Evolutionary conservation across 805 yeast species (phyloP).

Genomic region (Kuraishia ogatae): DNA sequence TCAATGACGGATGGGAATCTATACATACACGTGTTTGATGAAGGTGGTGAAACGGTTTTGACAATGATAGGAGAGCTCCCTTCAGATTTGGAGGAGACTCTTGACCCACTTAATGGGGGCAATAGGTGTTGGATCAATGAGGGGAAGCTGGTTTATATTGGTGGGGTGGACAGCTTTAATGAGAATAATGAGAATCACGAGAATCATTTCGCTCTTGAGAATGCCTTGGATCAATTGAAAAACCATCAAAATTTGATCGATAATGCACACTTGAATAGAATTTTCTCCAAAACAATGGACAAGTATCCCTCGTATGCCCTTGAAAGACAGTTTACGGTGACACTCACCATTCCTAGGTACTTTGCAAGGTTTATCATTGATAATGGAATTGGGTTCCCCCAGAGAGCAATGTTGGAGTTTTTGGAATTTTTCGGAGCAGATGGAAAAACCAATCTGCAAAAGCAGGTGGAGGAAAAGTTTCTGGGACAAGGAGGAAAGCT

Average conservation of each 20-base stretch:
- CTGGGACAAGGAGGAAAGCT: not conserved
- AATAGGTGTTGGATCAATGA: conserved; percentile 47
- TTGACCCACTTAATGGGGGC: conserved; percentile 33
- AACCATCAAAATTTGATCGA: not conserved
- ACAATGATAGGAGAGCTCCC: conserved; percentile 38
- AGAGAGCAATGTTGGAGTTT: conserved; percentile 8
- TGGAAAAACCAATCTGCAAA: not conserved
- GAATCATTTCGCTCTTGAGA: not conserved
- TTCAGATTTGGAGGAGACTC: conserved; percentile 21
- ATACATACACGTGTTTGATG: conserved; percentile 38
- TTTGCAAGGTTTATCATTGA: not conserved
- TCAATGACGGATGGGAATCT: conserved; percentile 21
- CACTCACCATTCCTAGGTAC: not conserved
- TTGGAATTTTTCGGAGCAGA: not conserved
- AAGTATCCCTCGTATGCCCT: not conserved
- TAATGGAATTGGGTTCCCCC: conserved; percentile 5
- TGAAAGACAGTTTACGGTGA: not conserved
- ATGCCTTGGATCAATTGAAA: not conserved
- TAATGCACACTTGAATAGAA: not conserved
- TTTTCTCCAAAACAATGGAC: not conserved
- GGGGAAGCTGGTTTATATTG: conserved; percentile 20
- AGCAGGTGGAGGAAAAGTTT: not conserved
- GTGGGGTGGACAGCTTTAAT: not conserved
- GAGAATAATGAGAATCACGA: not conserved
- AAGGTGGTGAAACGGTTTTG: conserved; percentile 48